Evolutionary conservation across 163 green algal species (phyloP), one percentile per base, ranked within the genome.

Genomic region (Volvox carteri): DNA sequence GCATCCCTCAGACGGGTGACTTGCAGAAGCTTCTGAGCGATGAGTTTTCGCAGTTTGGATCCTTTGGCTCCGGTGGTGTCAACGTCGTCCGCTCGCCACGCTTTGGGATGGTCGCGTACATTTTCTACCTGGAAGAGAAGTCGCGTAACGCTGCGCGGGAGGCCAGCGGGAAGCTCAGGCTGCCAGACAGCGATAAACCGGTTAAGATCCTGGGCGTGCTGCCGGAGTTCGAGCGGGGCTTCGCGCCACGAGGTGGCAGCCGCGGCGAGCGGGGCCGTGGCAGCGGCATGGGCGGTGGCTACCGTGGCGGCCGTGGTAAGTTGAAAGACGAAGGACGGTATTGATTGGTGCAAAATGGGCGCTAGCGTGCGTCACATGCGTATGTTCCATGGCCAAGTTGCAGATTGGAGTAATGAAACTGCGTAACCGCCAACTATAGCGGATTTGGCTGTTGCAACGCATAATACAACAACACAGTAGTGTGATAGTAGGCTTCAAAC

Each of bases 21-120:
- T 35, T 88, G 5, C 56, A 83, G 50, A 74, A 81, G 68, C 67
- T 88, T n/a, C 83, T 88, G 3, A 62, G 3, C 11, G 50, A 2
- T 6, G 50, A 75, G 83, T 81, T 88, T 52, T 23, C 83, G 1
- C 35, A 88, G 68, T 88, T 83, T 39, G 83, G 83, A 12, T 6
- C 68, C 35, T 83, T 88, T 58, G 50, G 68, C 21, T 7, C 50
- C 8, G 25, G 41, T 12, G 84, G 84, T 54, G 30, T 89, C 1
- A 84, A 89, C 41, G 54, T 89, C 2, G 58, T 89, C 48, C 39
- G 54, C 39, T 89, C 84, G 54, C 84, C 84, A 41, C 84, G 84
- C 72, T 89, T 78, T 25, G 84, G 84, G 16, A 50, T 81, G 41
- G 84, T 89, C 21, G 84, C 84, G 37, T 89, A 89, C 72, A 65